Base-by-base conservation (phyloP, 1,284 basidiomycete genomes). In the Trichosporon ovoides region DNA sequence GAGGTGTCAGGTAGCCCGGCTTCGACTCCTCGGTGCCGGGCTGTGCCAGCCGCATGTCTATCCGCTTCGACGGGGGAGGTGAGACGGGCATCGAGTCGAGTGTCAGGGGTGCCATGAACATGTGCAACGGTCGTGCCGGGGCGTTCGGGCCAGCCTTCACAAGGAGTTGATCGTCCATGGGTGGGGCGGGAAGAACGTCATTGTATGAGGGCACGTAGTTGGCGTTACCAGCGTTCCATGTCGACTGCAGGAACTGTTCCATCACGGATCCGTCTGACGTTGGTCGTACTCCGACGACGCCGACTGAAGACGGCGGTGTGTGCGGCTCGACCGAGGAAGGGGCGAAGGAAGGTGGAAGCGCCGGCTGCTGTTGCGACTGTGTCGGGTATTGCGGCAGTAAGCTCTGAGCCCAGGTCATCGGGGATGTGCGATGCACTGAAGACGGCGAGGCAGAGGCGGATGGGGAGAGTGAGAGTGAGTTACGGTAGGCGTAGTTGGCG, bases 1-100 rank as follows among this genome's bases (percentile, higher is more conserved):
- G 53, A 0, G 74, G 74, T 3, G 74, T 76, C 16, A 70, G 59
- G 20, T 68, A 62, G 7, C 71, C 70, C 1, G 73, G 64, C 36
- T 62, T 58, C 3, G 71, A 69, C 24, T 72, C 68, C 35, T 66
- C 58, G 0, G 70, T 60, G 6, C 72, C 72, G n/a, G 65, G 58
- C 51, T 61, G 49, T 5, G 73, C 72, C 62, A 75, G 69, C 35
- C 68, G 63, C 73, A 75, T 75, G 52, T 73, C 68, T 64, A 68
- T 66, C 55, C 56, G 56, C 40, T 58, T 63, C 2, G 58, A 58
- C 1, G 58, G 53, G 2, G 61, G 61, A 20, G 61, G 58, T 12
- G 61, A 56, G 11, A 20, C 38, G 16, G 36, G 18, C 37, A 24
- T 34, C 35, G 53, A 48, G 37, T 50, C 49, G 28, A 63, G 36